Evolutionary conservation across 768 basidiomycete genomes (phyloP), one percentile per base, ranked within the genome.

Genomic region (Amanita pseudoporphyria): DNA sequence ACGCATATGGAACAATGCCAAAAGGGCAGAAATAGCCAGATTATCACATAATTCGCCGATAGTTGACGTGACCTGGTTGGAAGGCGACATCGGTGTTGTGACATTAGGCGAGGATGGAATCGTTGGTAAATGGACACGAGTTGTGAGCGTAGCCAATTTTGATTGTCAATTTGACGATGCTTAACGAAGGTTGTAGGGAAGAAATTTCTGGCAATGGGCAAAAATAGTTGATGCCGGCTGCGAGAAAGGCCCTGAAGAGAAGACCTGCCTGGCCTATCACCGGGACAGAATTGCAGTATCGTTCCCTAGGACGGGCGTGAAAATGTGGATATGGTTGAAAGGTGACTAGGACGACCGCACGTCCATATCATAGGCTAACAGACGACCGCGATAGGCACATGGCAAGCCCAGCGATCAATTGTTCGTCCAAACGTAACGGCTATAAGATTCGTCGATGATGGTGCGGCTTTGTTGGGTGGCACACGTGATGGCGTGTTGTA

Each of bases 401-500:
- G 83, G 84, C 73, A 77, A 52, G 62, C 71, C 1, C 81, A 85
- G 52, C 71, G 82, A 47, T 75, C 81, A 41, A 84, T 86, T 49
- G 55, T 74, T 48, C 73, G 82, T 46, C 77, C 76, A 53, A 80
- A 82, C 47, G 79, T 84, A 41, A 81, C 80, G 6, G 71, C 76
- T 3, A 71, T 86, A 51, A 71, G 69, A 55, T 84, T 86, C 57
- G 69, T 83, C 7, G 74, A 80, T 19, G 77, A 77, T 28, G 84
- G 84, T 0, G 69, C 71, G 32, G 80, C 77, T 42, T 64, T 86
- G 39, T 64, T 86, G 19, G 83, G 84, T 1, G 84, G 82, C 1
- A 84, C 84, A 24, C 72, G 71, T 47, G 83, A 86, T 56, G 84
- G 84, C 9, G 78, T 80, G 16, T 56, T 86, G 83, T 84, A 62